Conservation (phyloP, 306 rosid species). For the Cicer judaicum region DNA sequence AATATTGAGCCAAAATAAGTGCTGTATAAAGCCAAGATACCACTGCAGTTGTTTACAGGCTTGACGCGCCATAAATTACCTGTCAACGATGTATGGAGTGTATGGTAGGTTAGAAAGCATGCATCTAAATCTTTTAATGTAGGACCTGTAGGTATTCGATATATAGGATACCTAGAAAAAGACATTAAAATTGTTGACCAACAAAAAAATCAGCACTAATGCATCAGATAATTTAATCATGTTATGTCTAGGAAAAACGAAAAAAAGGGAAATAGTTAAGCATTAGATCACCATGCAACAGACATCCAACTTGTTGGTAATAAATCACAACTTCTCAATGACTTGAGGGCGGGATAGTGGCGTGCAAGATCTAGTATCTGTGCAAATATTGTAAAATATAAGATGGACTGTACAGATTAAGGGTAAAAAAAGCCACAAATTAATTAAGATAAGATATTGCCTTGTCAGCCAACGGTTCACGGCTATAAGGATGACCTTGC, state of each 20-base stretch:
- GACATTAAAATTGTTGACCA: constrained; percentile 46
- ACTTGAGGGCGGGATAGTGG: constrained; percentile 65
- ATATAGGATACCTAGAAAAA: constrained; percentile 81
- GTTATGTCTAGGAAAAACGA: constrained; percentile 6
- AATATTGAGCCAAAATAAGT: constrained; percentile 16
- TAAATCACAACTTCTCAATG: constrained; percentile 86
- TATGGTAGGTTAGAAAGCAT: constrained; percentile 81
- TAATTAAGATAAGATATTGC: constrained; percentile 51
- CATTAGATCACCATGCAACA: constrained; percentile 74
- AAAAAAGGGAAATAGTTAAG: not conserved
- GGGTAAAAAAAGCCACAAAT: constrained; percentile 31
- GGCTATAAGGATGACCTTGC: constrained; percentile 74
- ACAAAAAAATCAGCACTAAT: constrained; percentile 36
- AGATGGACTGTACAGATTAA: constrained; percentile 43
- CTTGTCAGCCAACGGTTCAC: constrained; percentile 86
- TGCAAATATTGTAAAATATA: constrained; percentile 37
- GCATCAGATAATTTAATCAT: constrained; percentile 26
- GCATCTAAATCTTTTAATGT: constrained; percentile 84
- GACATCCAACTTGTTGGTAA: constrained; percentile 81
- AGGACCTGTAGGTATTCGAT: constrained; percentile 87
- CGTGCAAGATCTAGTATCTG: constrained; percentile 81
- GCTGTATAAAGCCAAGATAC: constrained; percentile 19
- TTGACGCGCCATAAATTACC: constrained; percentile 51
- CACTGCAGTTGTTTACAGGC: constrained; percentile 21
- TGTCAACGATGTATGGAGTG: constrained; percentile 66